A percentile compares a stretch with the other conserved stretches of the same genome.
Conservation (phyloP, 495 filamentous ascomycete species). For the Daldinia loculata region DNA sequence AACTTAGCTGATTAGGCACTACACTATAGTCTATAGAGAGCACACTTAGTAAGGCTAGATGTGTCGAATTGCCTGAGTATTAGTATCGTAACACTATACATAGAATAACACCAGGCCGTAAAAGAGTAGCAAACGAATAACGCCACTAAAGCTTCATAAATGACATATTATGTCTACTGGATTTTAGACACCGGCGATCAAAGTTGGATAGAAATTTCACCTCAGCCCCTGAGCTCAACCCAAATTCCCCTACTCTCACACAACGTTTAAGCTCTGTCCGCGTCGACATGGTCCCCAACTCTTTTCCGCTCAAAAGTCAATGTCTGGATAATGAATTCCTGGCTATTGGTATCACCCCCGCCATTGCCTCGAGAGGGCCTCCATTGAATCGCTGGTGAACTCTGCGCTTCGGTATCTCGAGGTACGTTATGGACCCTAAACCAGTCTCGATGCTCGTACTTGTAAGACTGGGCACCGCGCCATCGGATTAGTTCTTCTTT, state of each 20-base stretch:
- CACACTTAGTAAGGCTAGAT: too few species aligned
- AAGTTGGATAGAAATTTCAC: background rate
- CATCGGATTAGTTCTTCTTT: slow-evolving; percentile 29
- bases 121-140: too few species aligned
- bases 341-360: background rate
- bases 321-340: slow-evolving; percentile 29
- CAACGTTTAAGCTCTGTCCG: background rate
- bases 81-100: too few species aligned
- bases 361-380: background rate
- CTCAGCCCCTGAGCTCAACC: background rate
- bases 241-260: background rate
- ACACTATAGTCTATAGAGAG: too few species aligned
- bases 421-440: slow-evolving; percentile 7
- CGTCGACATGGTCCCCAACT: background rate
- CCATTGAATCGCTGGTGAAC: slow-evolving; percentile 13
- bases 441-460: slow-evolving; percentile 17
- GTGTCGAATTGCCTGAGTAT: too few species aligned
- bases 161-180: background rate
- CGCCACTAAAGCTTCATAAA: background rate
- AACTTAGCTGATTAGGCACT: too few species aligned
- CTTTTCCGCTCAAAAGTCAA: slow-evolving; percentile 28
- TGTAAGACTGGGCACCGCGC: slow-evolving; percentile 36
- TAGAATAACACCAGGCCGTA: too few species aligned
- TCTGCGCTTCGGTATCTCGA: background rate
- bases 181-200: background rate